Percentiles rank a stretch among this genome's conserved stretches.
phyloP scores from a whole-genome alignment of 306 rosid genomes.

The Cucurbita argyrosperma region DNA sequence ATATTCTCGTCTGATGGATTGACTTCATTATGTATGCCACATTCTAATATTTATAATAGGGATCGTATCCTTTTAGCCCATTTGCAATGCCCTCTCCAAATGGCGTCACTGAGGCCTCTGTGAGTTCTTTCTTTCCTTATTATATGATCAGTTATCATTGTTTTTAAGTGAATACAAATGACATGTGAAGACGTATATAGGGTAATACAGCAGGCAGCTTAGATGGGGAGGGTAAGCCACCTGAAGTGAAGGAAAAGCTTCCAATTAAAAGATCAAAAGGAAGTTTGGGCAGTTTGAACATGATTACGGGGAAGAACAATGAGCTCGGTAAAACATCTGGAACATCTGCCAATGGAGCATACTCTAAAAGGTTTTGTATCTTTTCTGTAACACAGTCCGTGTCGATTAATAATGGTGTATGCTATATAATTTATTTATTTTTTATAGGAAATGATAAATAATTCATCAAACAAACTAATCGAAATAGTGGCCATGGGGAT shows the following conservation, averaged over 20 bases:
- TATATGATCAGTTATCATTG: slow-evolving; percentile 5
- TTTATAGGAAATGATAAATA: not conserved
- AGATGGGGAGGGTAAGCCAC: slow-evolving; percentile 73
- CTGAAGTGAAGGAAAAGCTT: slow-evolving; percentile 80
- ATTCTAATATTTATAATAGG: slow-evolving; percentile 33
- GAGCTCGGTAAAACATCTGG: slow-evolving; percentile 66
- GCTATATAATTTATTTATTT: not conserved
- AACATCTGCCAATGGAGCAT: slow-evolving; percentile 63
- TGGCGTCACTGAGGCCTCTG: slow-evolving; percentile 81
- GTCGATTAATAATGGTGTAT: not conserved
- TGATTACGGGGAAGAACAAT: slow-evolving; percentile 84
- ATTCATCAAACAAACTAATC: not conserved
- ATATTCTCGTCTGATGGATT: slow-evolving; percentile 2
- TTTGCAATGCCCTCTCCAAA: slow-evolving; percentile 90
- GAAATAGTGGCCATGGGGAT: not conserved
- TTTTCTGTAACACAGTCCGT: not conserved
- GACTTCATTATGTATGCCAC: slow-evolving; percentile 7
- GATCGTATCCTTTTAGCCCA: slow-evolving; percentile 94
- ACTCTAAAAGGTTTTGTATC: slow-evolving; percentile 65
- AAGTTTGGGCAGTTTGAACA: slow-evolving; percentile 96
- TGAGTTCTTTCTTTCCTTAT: slow-evolving; percentile 28
- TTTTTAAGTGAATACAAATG: slow-evolving; percentile 11
- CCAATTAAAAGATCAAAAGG: slow-evolving; percentile 96
- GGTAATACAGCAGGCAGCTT: slow-evolving; percentile 69
- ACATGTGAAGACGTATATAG: slow-evolving; percentile 28